Base-by-base conservation (phyloP, 176 grass and related monocot genomes). In the Aechmea fasciata region DNA sequence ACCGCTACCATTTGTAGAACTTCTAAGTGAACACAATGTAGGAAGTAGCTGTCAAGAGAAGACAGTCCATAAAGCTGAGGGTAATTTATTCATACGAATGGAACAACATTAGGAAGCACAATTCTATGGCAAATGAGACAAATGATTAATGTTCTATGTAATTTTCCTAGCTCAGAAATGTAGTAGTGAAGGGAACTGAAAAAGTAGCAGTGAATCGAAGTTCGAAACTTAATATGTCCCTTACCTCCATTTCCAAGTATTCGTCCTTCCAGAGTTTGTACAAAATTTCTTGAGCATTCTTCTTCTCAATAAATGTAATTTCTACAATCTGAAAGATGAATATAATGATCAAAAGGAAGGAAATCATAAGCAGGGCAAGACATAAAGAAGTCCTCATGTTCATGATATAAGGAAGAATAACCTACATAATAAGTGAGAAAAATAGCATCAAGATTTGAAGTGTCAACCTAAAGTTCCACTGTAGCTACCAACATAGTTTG, bases 201-300 rank as follows among this genome's bases (percentile, higher is more conserved):
- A 62, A 18, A 41, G 33, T 41, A 41, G 3, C 3, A 41, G 33
- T 41, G 33, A 41, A 41, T 7, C 33, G 6, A 41, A 41, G 33
- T 41, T 41, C 5, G 14, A 66, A 14, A 66, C 6, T 6, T 13
- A 52, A 51, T 14, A 47, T 48, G 15, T 66, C 1, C 53, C 72
- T 65, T 52, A 87, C 82, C 90, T 85, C 78, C 75, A 66, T 62
- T 55, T 88, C 83, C 59, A 92, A 79, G 71, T 81, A 96, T 33
- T 85, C 84, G 0, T 96, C 87, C 67, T 85, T 87, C 87, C 87
- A 96, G 54, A 96, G 82, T 71, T 82, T 90, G 79, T 87, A 96
- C 52, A 90, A 72, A 76, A 80, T 87, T 83, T 63, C 64, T 70
- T 90, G 82, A 80, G 83, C 84, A 54, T 87, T 65, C 71, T 82